Conservation (phyloP, 169 alveolate species). For the Babesia bovis region DNA sequence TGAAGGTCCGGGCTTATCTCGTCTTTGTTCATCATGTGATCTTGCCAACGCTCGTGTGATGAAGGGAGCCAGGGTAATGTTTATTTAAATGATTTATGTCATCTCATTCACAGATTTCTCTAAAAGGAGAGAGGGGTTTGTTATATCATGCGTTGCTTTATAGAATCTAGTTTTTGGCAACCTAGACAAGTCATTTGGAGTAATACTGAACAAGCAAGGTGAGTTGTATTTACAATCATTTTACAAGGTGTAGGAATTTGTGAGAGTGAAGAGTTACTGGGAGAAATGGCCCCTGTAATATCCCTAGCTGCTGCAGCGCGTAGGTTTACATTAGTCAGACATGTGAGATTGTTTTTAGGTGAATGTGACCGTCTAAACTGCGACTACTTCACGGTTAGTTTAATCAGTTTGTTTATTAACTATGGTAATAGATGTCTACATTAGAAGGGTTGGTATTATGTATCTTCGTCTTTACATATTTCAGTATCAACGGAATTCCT, state of each 20-base stretch:
- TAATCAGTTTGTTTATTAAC: background rate
- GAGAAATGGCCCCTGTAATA: conserved; percentile 11
- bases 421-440: conserved; percentile 21
- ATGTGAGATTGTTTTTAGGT: conserved; percentile 4
- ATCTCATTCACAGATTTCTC: conserved; percentile 30
- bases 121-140: conserved; percentile 47
- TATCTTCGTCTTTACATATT: background rate
- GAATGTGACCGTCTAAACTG: conserved; percentile 54
- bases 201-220: conserved; percentile 3
- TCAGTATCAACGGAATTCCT: conserved; percentile 13
- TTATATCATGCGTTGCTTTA: background rate
- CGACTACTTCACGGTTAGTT: conserved; percentile 58
- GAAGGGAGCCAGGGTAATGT: conserved; percentile 37
- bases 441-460: conserved; percentile 21
- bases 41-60: conserved; percentile 11
- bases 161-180: conserved; percentile 2
- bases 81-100: background rate
- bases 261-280: conserved; percentile 36
- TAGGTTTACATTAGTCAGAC: conserved; percentile 8
- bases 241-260: conserved; percentile 34
- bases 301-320: conserved; percentile 41
- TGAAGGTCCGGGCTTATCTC: conserved; percentile 41
- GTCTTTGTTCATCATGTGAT: conserved; percentile 44
- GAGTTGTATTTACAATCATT: background rate
- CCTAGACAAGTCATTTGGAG: conserved; percentile 25